Evolutionary conservation across 2,329 filamentous ascomycete species (phyloP).

Genomic region (Hymenoscyphus scutula): DNA sequence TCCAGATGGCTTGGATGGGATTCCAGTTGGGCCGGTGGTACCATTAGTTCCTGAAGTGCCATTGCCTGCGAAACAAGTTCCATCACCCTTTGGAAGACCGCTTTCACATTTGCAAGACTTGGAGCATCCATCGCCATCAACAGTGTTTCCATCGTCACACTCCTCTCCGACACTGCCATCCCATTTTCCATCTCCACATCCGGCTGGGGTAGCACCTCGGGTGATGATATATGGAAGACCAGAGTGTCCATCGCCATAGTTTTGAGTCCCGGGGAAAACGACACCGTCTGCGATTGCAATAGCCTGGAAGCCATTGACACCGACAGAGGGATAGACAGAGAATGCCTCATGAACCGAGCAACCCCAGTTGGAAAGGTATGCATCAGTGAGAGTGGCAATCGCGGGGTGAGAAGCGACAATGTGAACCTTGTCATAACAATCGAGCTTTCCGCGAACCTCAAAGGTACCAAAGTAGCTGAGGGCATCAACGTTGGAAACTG

Average conservation of each 20-base stretch:
- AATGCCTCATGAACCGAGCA: constrained; percentile 45
- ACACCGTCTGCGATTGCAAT: constrained; percentile 42
- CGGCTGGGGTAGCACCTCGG: constrained; percentile 41
- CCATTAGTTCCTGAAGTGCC: constrained; percentile 1
- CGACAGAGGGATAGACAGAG: constrained; percentile 39
- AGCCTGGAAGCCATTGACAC: constrained; percentile 39
- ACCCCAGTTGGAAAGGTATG: constrained; percentile 42
- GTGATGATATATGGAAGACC: constrained; percentile 45
- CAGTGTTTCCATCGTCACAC: constrained; percentile 42
- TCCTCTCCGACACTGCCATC: constrained; percentile 40
- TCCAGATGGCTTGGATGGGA: constrained; percentile 6
- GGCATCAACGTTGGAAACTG: constrained; percentile 29
- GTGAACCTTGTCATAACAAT: constrained; percentile 42
- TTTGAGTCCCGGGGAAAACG: constrained; percentile 36
- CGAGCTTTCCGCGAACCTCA: constrained; percentile 40
- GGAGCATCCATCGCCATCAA: constrained; percentile 39
- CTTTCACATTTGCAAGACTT: constrained; percentile 40
- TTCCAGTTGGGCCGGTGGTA: constrained; percentile 9
- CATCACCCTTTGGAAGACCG: constrained; percentile 33
- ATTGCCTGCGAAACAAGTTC: constrained; percentile 19
- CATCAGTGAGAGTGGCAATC: constrained; percentile 38
- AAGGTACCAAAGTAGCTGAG: constrained; percentile 41
- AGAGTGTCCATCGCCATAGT: constrained; percentile 38
- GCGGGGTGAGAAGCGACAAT: constrained; percentile 40
- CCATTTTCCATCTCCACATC: constrained; percentile 42